phyloP scores from a whole-genome alignment of 179 eudicot genomes.

The Pouteria campechiana region DNA sequence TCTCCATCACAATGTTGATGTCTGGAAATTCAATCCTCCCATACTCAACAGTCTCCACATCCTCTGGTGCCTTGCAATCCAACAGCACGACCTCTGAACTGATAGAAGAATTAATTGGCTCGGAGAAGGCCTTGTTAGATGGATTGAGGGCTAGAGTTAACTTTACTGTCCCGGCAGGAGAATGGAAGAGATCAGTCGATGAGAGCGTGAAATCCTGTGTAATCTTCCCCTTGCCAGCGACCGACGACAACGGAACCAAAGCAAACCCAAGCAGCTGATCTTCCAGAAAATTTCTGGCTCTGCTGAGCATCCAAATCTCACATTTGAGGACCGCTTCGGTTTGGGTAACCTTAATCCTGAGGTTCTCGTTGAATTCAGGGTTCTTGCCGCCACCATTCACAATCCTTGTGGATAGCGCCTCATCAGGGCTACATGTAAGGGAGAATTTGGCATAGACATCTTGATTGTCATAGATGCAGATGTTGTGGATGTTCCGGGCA shows the following conservation, averaged over 20 bases:
- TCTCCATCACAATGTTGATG: slow-evolving; percentile 30
- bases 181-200: slow-evolving; percentile 71
- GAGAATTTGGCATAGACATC: slow-evolving; percentile 82
- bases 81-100: slow-evolving; percentile 52
- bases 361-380: slow-evolving; percentile 52
- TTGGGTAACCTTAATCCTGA: slow-evolving; percentile 35
- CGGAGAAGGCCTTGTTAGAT: slow-evolving; percentile 6
- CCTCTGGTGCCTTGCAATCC: slow-evolving; percentile 19
- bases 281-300: slow-evolving; percentile 40
- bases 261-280: slow-evolving; percentile 70
- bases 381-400: slow-evolving; percentile 58
- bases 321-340: slow-evolving; percentile 54
- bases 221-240: slow-evolving; percentile 24
- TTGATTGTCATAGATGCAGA: slow-evolving; percentile 75
- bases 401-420: slow-evolving; percentile 43
- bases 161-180: slow-evolving; percentile 69
- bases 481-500: slow-evolving; percentile 76
- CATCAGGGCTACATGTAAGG: slow-evolving; percentile 64
- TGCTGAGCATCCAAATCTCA: slow-evolving; percentile 74
- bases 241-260: slow-evolving; percentile 45
- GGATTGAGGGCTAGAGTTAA: slow-evolving; percentile 26
- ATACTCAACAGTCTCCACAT: slow-evolving; percentile 31
- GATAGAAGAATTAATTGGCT: slow-evolving; percentile 26
- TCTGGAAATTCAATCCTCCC: slow-evolving; percentile 65
- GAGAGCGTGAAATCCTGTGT: slow-evolving; percentile 48